Conservation (phyloP, 345 rosid species). For the Capsella bursapastoris region DNA sequence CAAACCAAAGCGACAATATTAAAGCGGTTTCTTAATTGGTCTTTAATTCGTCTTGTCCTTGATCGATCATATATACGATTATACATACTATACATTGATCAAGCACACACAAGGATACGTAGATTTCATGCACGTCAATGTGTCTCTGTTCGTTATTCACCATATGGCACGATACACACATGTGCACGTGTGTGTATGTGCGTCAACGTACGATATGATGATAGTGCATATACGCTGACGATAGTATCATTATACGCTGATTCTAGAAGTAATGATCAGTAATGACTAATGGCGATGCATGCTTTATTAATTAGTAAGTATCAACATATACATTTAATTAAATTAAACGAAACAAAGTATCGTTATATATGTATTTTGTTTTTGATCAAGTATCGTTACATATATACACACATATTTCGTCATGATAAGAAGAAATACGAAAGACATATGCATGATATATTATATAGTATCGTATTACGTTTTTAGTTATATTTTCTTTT, state of each 20-base stretch:
- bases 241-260: not conserved
- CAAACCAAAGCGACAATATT: constrained; percentile 38
- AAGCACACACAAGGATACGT: constrained; percentile 9
- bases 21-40: constrained; percentile 26
- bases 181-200: constrained; percentile 3
- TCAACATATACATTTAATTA: not conserved
- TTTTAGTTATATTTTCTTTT: not conserved
- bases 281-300: too few species aligned
- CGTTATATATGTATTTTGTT: too few species aligned
- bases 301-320: not conserved
- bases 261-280: not conserved
- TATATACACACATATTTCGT: not conserved
- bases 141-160: constrained; percentile 22
- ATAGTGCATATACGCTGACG: not conserved
- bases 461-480: not conserved
- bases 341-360: not conserved
- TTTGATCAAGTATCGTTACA: too few species aligned
- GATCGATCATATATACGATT: constrained; percentile 9
- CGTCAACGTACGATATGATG: not conserved
- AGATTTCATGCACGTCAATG: constrained; percentile 20
- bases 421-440: constrained; percentile 14
- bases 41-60: constrained; percentile 22
- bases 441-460: not conserved
- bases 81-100: constrained; percentile 9
- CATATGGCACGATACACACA: constrained; percentile 17